These are phyloP conservation scores for Rhododendron ferrugineum DNA, from an alignment of 148 eudicot genomes.

Conservation along the genomic window DNA sequence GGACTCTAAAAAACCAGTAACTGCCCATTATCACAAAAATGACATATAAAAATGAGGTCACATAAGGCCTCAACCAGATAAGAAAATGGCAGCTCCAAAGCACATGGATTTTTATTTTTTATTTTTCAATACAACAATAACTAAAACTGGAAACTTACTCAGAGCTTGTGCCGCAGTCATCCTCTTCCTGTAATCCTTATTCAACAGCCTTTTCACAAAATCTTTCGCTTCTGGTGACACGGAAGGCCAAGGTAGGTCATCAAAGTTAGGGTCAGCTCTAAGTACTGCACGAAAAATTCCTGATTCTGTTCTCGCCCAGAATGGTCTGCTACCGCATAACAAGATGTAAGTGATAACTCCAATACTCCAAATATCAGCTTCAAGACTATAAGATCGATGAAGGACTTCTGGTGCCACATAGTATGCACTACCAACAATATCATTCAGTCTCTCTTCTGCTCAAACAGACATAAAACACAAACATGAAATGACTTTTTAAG, in stretches of 20 bases:
- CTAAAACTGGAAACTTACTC: conserved; percentile 21
- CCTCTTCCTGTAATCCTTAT: conserved; percentile 44
- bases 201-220: conserved; percentile 38
- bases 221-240: conserved; percentile 37
- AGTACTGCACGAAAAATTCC: conserved; percentile 44
- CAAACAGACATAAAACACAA: neutral
- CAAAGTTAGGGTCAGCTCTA: conserved; percentile 41
- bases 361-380: conserved; percentile 49
- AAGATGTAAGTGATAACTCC: conserved; percentile 44
- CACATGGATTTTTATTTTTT: too few species aligned
- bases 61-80: neutral
- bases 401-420: conserved; percentile 51
- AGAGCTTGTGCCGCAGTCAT: conserved; percentile 52
- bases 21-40: neutral
- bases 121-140: neutral
- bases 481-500: neutral
- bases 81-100: neutral
- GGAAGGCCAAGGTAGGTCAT: conserved; percentile 45
- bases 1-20: neutral
- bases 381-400: conserved; percentile 41
- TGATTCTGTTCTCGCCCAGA: conserved; percentile 44
- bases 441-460: conserved; percentile 43
- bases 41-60: neutral
- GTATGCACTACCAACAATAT: conserved; percentile 46
- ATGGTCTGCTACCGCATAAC: conserved; percentile 50